A percentile compares a stretch with the other conserved stretches of the same genome.
phyloP scores from a whole-genome alignment of 495 filamentous ascomycete genomes.

The Lasiosphaeris hirsuta region DNA sequence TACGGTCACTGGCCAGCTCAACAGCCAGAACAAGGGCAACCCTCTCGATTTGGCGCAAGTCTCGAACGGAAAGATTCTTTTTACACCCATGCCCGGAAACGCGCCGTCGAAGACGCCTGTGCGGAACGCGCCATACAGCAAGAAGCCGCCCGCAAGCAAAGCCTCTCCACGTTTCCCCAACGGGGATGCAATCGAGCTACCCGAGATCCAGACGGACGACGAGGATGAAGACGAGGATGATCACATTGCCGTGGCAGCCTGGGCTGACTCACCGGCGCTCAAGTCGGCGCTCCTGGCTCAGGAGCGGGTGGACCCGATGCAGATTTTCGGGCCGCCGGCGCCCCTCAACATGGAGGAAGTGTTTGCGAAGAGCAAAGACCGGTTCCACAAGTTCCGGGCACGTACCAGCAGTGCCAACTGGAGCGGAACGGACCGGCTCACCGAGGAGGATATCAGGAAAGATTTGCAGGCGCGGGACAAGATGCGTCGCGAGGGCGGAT shows the following conservation, averaged over 20 bases:
- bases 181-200: constrained; percentile 78
- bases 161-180: constrained; percentile 76
- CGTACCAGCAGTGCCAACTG: constrained; percentile 93
- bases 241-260: constrained; percentile 62
- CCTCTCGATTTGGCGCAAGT: constrained; percentile 77
- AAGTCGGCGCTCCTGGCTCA: constrained; percentile 65
- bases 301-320: constrained; percentile 78
- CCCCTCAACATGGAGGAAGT: constrained; percentile 92
- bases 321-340: constrained; percentile 83
- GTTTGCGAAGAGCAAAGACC: constrained; percentile 77
- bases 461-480: constrained; percentile 79
- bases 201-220: constrained; percentile 83
- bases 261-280: constrained; percentile 82
- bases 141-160: constrained; percentile 51
- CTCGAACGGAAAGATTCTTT: constrained; percentile 83
- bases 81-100: constrained; percentile 63
- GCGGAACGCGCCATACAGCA: constrained; percentile 37
- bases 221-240: constrained; percentile 73
- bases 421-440: constrained; percentile 80
- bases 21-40: constrained; percentile 58
- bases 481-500: constrained; percentile 78
- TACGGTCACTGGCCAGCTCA: constrained; percentile 50
- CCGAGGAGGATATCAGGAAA: constrained; percentile 78
- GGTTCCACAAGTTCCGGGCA: constrained; percentile 78
- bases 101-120: constrained; percentile 60